phyloP scores from a whole-genome alignment of 2,329 filamentous ascomycete species.

The Stemphylium vesicarium region DNA sequence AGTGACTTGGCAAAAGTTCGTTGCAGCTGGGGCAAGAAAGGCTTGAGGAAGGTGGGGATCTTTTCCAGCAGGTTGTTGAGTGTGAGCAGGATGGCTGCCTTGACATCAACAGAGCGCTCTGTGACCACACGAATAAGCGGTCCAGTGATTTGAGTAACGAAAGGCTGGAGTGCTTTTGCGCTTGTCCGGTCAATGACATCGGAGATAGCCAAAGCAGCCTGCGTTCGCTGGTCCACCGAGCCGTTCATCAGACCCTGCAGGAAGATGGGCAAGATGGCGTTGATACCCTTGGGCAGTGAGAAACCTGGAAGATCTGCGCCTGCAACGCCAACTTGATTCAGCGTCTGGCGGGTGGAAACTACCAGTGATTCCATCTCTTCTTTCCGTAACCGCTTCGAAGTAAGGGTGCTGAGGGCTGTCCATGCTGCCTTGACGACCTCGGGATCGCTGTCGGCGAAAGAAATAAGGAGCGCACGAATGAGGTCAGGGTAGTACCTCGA shows the following conservation, averaged over 20 bases:
- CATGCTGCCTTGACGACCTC: constrained; percentile 89
- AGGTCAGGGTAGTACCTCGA: constrained; percentile 96
- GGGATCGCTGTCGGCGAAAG: constrained; percentile 84
- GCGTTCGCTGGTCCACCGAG: constrained; percentile 86
- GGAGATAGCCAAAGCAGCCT: constrained; percentile 90
- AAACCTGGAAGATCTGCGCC: constrained; percentile 88
- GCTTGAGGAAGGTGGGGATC: constrained; percentile 93
- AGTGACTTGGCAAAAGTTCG: constrained; percentile 96
- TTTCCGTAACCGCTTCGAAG: constrained; percentile 85
- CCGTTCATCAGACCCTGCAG: constrained; percentile 98
- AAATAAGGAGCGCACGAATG: constrained; percentile 85
- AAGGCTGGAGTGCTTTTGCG: constrained; percentile 85
- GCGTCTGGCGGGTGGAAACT: constrained; percentile 80
- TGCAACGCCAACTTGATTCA: constrained; percentile 86
- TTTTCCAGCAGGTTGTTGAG: constrained; percentile 96
- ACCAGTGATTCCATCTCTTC: constrained; percentile 98
- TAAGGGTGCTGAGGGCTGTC: constrained; percentile 81
- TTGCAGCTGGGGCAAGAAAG: constrained; percentile 95
- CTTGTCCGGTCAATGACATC: constrained; percentile 95
- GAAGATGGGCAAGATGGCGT: constrained; percentile 94
- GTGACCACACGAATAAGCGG: constrained; percentile 97
- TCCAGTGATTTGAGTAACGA: constrained; percentile 96
- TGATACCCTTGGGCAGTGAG: constrained; percentile 92
- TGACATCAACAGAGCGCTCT: constrained; percentile 94
- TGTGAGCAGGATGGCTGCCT: constrained; percentile 90